Base-by-base conservation (phyloP, 1,284 basidiomycete species). In the Trametes versicolor region DNA sequence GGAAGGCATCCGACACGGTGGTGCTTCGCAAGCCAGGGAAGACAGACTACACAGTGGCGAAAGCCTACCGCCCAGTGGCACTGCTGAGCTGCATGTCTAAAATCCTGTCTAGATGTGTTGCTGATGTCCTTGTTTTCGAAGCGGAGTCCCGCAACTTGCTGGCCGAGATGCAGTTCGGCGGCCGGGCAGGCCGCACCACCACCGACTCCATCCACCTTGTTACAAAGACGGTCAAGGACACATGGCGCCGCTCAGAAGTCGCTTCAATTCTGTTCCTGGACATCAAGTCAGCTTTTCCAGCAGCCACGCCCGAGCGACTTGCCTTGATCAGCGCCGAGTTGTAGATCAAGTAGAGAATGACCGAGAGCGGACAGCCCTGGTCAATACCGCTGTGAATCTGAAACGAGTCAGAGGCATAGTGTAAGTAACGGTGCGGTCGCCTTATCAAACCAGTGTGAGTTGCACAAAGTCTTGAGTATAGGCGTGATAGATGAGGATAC, bases 11-110 rank as follows among this genome's bases (percentile, higher is more conserved):
- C 9, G 65, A 63, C 6, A 81, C 78, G 5, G 68, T 79, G 0
- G 78, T 81, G 0, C 64, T 84, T 0, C 60, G 73, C 7, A 84
- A 85, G 64, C 80, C 78, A 3, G 77, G 77, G 0, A 76, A 77
- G 36, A 37, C 74, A 0, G 72, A 77, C 62, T 83, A 84, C 66
- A 65, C 68, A 0, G 48, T 71, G 0, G 64, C 79, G 0, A 75
- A 75, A n/a, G 70, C 81, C 0, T 82, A 78, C 58, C 67, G 78
- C 0, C 81, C 81, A 0, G 81, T 83, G 0, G 76, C 76, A 0
- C 76, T 83, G 2, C 70, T 78, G 0, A 71, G 77, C 58, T 75
- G 72, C 2, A 66, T 80, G 10, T 72, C 72, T 8, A 82, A 81
- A 55, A 56, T 78, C 1, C 61, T 77, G 2, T 72, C 74, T 2